These are phyloP conservation scores for Aspergillus alliaceus DNA, from an alignment of 2,329 filamentous ascomycete species.

Conservation along the genomic window DNA sequence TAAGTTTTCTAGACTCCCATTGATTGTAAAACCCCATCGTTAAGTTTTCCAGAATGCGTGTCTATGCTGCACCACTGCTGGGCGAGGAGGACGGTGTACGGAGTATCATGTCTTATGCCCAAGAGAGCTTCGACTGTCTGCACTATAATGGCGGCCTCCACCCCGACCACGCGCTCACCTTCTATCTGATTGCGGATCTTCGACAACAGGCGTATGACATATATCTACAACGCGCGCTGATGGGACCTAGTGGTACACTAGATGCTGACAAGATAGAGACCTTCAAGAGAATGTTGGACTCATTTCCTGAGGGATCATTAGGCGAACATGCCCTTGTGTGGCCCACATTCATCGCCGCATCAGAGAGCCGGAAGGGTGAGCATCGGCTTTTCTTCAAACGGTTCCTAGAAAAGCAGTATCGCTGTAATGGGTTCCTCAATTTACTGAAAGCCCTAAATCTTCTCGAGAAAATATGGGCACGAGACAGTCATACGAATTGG, in stretches of 20 bases:
- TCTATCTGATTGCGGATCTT: conserved; percentile 8
- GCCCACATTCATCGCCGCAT: conserved; percentile 20
- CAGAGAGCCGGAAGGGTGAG: conserved; percentile 9
- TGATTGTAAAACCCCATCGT: neutral
- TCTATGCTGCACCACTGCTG: conserved; percentile 14
- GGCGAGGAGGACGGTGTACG: conserved; percentile 1
- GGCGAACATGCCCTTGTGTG: conserved; percentile 16
- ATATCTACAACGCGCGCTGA: conserved; percentile 5
- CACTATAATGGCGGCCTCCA: conserved; percentile 5
- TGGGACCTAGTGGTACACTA: neutral
- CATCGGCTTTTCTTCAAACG: conserved; percentile 2
- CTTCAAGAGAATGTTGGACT: neutral
- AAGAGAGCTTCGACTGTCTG: conserved; percentile 11
- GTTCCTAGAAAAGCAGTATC: conserved; percentile 2
- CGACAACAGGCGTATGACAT: conserved; percentile 12
- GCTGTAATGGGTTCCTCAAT: conserved; percentile 5
- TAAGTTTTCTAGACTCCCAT: neutral
- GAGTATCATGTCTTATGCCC: conserved; percentile 1
- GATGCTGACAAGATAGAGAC: neutral
- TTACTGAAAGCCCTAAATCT: neutral
- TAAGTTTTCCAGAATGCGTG: conserved; percentile 10
- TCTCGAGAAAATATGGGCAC: conserved; percentile 3
- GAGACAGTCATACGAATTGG: neutral
- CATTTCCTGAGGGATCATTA: neutral
- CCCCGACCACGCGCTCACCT: conserved; percentile 3